These are phyloP conservation scores for Lecanoromycetidae sp. DNA, from an alignment of 2,329 filamentous ascomycete genomes.

Conservation along the genomic window DNA sequence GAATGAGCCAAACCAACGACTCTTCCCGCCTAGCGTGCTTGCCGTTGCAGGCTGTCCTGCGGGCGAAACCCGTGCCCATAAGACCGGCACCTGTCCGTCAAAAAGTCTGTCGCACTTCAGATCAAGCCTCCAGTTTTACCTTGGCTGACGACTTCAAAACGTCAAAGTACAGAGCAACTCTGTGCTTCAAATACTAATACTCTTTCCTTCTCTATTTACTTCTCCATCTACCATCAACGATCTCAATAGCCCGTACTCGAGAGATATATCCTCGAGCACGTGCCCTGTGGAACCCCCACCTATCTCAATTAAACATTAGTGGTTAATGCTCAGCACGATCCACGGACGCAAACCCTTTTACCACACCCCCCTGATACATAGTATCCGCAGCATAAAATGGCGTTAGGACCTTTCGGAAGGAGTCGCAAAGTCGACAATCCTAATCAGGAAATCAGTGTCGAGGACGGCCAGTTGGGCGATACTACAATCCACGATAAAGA, in stretches of 20 bases:
- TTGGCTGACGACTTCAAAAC: not conserved
- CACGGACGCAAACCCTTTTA: constrained; percentile 27
- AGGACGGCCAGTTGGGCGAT: no score
- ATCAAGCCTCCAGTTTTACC: not conserved
- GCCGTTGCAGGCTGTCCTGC: not conserved
- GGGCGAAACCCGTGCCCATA: not conserved
- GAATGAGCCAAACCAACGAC: not conserved
- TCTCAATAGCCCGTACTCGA: constrained; percentile 14
- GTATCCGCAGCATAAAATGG: constrained; percentile 41
- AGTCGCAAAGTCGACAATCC: constrained; percentile 11
- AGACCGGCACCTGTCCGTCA: not conserved
- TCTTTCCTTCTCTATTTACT: no score
- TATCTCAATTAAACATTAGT: constrained; percentile 2
- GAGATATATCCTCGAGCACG: constrained; percentile 17
- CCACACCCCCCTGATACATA: constrained; percentile 26
- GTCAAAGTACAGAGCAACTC: no score
- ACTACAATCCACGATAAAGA: constrained; percentile 9
- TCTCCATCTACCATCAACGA: not conserved
- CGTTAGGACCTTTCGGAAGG: constrained; percentile 26
- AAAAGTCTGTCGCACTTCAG: not conserved
- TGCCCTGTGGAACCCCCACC: constrained; percentile 6
- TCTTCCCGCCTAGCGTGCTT: not conserved
- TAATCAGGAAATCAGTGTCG: constrained; percentile 11
- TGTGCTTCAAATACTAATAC: not conserved
- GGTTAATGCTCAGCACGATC: constrained; percentile 30